These are phyloP conservation scores for Dunaliella primolecta DNA, from an alignment of 139 green algal species.

Conservation along the genomic window DNA sequence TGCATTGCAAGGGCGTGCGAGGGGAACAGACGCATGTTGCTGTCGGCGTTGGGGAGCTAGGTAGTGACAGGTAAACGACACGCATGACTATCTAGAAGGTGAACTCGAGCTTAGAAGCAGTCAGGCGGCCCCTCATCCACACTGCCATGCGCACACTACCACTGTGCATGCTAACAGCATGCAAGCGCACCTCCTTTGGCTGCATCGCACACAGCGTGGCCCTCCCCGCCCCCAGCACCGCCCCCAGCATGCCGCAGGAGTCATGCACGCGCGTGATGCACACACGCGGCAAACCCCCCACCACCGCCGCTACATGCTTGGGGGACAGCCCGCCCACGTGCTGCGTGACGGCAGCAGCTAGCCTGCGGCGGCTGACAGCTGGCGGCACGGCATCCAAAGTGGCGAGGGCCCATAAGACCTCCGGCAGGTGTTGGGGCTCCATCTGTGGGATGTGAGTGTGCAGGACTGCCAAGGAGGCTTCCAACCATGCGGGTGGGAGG, in stretches of 20 bases:
- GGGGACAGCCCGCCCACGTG: neutral
- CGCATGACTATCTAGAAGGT: too few relatives aligned
- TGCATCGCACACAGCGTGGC: neutral
- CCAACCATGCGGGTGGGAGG: neutral
- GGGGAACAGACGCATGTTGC: too few relatives aligned
- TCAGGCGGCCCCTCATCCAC: too few relatives aligned
- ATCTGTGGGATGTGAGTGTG: neutral
- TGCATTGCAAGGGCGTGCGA: neutral
- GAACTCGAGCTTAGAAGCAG: too few relatives aligned
- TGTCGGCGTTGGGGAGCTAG: too few relatives aligned
- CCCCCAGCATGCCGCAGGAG: constrained; percentile 6
- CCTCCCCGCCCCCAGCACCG: neutral
- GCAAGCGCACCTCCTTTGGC: neutral
- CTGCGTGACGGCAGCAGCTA: neutral
- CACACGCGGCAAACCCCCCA: neutral
- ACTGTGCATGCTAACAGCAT: too few relatives aligned
- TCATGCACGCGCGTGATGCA: neutral
- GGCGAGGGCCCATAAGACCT: neutral
- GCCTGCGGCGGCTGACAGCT: neutral
- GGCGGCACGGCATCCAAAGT: neutral
- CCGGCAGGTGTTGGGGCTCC: neutral
- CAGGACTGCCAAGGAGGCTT: neutral
- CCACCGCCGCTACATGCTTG: neutral
- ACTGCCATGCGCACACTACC: too few relatives aligned
- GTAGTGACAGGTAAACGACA: too few relatives aligned